Evolutionary conservation across 225 moss, liverwort and hornwort species (phyloP).

Genomic region (Physcomitrium patens): DNA sequence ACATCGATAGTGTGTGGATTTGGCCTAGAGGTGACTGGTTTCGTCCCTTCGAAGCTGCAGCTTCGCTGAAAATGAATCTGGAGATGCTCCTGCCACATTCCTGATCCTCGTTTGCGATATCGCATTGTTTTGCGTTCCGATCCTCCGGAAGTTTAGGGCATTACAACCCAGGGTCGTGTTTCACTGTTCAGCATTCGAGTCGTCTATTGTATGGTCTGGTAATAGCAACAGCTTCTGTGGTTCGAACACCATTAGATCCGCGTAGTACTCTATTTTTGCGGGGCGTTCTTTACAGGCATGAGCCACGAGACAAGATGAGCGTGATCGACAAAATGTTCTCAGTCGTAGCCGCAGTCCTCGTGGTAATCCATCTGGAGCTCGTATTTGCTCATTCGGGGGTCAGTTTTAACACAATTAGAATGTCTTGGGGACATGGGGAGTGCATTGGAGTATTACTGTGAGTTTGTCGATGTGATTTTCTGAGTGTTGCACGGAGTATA

Average conservation of each 20-base stretch:
- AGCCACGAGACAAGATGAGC: not conserved
- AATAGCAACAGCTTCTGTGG: not conserved
- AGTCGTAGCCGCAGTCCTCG: conserved; percentile 4
- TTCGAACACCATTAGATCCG: conserved; percentile 29
- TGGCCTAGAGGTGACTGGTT: conserved; percentile 27
- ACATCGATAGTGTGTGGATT: conserved; percentile 21
- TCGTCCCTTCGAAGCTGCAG: conserved; percentile 21
- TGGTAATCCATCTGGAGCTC: conserved; percentile 20
- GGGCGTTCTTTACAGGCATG: conserved; percentile 1
- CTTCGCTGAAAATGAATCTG: conserved; percentile 3
- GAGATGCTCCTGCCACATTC: conserved; percentile 15
- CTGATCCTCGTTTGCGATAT: conserved; percentile 12
- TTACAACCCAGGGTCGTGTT: not conserved
- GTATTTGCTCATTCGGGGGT: conserved; percentile 9
- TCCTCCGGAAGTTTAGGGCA: not conserved
- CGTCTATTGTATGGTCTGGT: not conserved
- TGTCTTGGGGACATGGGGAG: not conserved
- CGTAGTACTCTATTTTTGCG: not conserved
- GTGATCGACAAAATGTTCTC: conserved; percentile 11
- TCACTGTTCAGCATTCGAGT: not conserved
- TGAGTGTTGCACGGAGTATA: not conserved
- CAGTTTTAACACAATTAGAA: not conserved
- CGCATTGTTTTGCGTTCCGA: conserved; percentile 15
- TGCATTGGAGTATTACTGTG: not conserved
- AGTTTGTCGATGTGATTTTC: not conserved